phyloP scores from a whole-genome alignment of 2,329 filamentous ascomycete species.

The Bipolaris bicolor region DNA sequence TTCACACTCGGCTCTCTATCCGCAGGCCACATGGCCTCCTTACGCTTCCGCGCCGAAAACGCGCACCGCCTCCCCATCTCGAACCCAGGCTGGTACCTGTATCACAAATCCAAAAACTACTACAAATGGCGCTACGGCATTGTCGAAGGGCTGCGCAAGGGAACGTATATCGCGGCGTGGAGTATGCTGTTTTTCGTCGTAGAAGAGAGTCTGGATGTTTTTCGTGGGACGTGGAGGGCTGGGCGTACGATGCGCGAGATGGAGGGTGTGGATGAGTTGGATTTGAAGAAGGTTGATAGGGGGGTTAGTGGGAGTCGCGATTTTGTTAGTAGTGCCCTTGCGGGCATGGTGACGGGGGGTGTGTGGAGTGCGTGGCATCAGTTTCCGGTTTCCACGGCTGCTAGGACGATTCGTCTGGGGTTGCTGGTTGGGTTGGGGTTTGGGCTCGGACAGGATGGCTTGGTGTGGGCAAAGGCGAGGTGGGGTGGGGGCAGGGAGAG shows the following conservation, averaged over 20 bases:
- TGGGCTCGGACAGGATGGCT: constrained; percentile 78
- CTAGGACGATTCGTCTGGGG: constrained; percentile 75
- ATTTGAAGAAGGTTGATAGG: constrained; percentile 34
- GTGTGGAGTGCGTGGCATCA: constrained; percentile 85
- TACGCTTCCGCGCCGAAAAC: constrained; percentile 93
- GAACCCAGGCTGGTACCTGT: constrained; percentile 93
- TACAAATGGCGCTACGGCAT: constrained; percentile 78
- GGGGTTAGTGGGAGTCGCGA: constrained; percentile 60
- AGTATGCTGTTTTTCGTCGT: constrained; percentile 77
- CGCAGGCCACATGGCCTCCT: constrained; percentile 73
- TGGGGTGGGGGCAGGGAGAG: constrained; percentile 59
- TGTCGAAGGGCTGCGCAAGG: constrained; percentile 79
- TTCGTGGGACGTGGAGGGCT: constrained; percentile 54
- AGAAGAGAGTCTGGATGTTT: constrained; percentile 84
- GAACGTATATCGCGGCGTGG: constrained; percentile 72
- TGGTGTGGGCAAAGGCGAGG: constrained; percentile 73
- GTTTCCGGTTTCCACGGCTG: constrained; percentile 70
- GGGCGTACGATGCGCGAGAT: constrained; percentile 50
- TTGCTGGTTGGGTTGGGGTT: constrained; percentile 79
- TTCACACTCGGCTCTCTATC: constrained; percentile 73
- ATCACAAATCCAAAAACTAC: constrained; percentile 98
- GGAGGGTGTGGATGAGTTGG: constrained; percentile 46
- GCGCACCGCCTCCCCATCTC: constrained; percentile 88
- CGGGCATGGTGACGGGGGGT: constrained; percentile 83
- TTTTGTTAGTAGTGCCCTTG: constrained; percentile 79